Percentiles rank a stretch among this genome's conserved stretches.
Conservation (phyloP, 148 eudicot species). For the Nepenthes mirabilis region DNA sequence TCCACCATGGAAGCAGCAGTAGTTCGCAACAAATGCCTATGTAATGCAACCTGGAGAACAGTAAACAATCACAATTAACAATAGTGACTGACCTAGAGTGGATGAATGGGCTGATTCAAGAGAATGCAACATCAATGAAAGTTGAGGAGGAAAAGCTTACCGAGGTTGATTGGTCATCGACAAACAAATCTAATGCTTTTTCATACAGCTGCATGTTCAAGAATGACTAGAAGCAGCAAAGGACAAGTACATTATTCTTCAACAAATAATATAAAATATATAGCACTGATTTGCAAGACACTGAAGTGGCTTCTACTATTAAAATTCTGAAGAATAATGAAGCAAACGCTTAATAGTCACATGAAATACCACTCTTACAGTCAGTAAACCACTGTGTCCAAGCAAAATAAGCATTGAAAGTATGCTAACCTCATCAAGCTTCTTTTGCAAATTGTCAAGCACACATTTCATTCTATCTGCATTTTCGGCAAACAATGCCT, state of each 20-base stretch:
- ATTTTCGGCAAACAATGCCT: conserved; percentile 64
- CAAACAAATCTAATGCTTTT: conserved; percentile 86
- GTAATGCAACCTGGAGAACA: conserved; percentile 51
- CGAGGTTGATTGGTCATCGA: conserved; percentile 75
- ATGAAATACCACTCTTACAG: neutral
- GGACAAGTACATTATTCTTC: neutral
- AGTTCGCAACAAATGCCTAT: conserved; percentile 83
- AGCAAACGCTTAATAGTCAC: neutral
- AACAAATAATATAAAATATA: neutral
- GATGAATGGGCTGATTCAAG: neutral
- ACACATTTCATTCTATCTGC: conserved; percentile 59
- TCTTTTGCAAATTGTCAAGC: conserved; percentile 66
- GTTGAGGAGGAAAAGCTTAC: conserved; percentile 28
- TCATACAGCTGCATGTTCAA: conserved; percentile 82
- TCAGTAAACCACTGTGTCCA: conserved; percentile 1
- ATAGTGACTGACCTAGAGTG: neutral
- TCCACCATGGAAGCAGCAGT: conserved; percentile 59
- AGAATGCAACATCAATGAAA: conserved; percentile 1
- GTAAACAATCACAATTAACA: conserved; percentile 3
- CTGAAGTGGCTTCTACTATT: no score
- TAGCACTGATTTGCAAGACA: no score
- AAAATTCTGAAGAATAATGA: no score
- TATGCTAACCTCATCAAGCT: conserved; percentile 76
- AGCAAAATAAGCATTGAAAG: conserved; percentile 2
- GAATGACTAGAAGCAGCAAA: conserved; percentile 41